Percentiles rank a stretch among this genome's conserved stretches.
phyloP scores from a whole-genome alignment of 1,284 basidiomycete genomes.

The Moesziomyces antarcticus region DNA sequence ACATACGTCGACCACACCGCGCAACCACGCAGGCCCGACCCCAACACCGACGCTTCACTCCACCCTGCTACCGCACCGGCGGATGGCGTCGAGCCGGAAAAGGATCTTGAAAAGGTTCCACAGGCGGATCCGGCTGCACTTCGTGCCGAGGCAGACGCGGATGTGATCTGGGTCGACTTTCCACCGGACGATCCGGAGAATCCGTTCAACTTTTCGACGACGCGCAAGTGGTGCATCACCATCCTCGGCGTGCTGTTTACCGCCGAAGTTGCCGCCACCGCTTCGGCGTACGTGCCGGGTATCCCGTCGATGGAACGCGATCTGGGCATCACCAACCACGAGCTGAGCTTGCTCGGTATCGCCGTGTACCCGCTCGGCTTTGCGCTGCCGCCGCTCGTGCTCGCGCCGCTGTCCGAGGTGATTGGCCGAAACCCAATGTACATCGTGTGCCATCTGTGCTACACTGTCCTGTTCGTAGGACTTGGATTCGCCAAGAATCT shows the following conservation, averaged over 20 bases:
- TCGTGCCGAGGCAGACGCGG: conserved; percentile 2
- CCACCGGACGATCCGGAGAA: conserved; percentile 71
- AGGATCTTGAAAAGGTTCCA: conserved; percentile 34
- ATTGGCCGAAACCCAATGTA: conserved; percentile 80
- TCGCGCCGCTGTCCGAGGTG: conserved; percentile 78
- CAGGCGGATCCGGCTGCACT: conserved; percentile 13
- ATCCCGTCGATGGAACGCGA: conserved; percentile 76
- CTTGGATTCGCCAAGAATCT: conserved; percentile 73
- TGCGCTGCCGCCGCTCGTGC: conserved; percentile 76
- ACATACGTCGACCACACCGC: conserved; percentile 12
- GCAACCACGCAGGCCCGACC: neutral
- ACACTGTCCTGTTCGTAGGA: conserved; percentile 58
- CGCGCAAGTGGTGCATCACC: conserved; percentile 75
- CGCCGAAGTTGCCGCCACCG: conserved; percentile 71
- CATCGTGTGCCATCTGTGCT: conserved; percentile 74
- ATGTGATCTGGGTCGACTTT: conserved; percentile 74
- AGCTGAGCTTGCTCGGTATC: conserved; percentile 75
- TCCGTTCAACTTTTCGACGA: conserved; percentile 72
- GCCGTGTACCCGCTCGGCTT: conserved; percentile 73
- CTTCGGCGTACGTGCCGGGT: conserved; percentile 74
- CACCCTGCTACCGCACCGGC: neutral
- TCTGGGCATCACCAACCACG: conserved; percentile 74
- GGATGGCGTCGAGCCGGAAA: neutral
- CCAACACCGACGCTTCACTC: neutral
- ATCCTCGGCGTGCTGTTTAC: conserved; percentile 72